phyloP scores from a whole-genome alignment of 2,329 filamentous ascomycete species.

The Trichoderma endophyticum region DNA sequence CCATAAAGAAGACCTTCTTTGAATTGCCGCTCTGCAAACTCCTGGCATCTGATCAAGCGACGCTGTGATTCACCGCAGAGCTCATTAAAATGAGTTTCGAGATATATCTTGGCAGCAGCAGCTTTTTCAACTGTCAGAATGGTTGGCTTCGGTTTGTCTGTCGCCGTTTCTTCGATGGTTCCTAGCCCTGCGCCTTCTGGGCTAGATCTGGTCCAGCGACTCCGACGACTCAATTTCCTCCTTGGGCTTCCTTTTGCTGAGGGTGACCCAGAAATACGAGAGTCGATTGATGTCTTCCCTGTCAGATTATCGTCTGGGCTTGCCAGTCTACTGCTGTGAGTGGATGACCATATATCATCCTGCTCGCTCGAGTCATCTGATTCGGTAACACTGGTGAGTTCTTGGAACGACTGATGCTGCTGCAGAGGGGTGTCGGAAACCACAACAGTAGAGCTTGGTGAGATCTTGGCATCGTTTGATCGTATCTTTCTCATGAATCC shows the following conservation, averaged over 20 bases:
- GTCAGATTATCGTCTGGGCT: constrained; percentile 28
- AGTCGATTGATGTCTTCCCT: constrained; percentile 36
- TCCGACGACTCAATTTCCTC: constrained; percentile 30
- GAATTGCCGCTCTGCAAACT: constrained; percentile 34
- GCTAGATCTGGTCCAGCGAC: constrained; percentile 37
- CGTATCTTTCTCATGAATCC: constrained; percentile 29
- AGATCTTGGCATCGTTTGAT: constrained; percentile 25
- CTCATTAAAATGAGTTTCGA: constrained; percentile 82
- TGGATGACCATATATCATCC: constrained; percentile 29
- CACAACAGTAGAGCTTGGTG: constrained; percentile 31
- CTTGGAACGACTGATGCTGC: constrained; percentile 28
- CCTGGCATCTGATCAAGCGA: constrained; percentile 32
- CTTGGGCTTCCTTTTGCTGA: constrained; percentile 24
- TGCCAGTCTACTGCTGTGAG: constrained; percentile 27
- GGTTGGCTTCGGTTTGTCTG: constrained; percentile 31
- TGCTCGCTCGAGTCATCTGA: constrained; percentile 24
- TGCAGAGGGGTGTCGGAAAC: constrained; percentile 24
- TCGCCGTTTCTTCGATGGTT: constrained; percentile 35
- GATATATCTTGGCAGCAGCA: constrained; percentile 77
- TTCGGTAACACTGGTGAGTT: constrained; percentile 19
- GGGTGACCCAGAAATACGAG: constrained; percentile 25
- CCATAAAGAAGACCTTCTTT: constrained; percentile 54
- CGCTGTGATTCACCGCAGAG: constrained; percentile 49
- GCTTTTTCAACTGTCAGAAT: constrained; percentile 69
- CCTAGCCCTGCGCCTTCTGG: constrained; percentile 34